Conservation (phyloP, 75 land plant genomes). For the Pinus taeda region DNA sequence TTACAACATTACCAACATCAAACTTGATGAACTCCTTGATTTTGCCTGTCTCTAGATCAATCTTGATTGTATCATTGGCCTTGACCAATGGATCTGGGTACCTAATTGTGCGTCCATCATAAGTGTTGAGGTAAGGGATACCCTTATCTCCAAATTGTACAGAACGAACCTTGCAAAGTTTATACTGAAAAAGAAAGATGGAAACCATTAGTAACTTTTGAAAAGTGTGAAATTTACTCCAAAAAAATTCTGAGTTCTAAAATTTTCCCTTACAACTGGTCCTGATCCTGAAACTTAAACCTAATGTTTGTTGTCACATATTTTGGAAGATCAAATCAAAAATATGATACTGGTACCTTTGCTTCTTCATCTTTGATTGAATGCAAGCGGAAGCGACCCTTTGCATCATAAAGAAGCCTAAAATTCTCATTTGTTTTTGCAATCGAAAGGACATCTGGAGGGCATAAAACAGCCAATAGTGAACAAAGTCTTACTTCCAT, state of each 20-base stretch:
- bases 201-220: no score
- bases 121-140: conserved; percentile 84
- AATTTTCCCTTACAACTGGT: background rate
- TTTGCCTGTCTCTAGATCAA: conserved; percentile 79
- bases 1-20: conserved; percentile 92
- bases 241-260: background rate
- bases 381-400: conserved; percentile 65
- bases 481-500: background rate
- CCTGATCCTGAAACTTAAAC: background rate
- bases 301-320: background rate
- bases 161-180: conserved; percentile 87
- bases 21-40: conserved; percentile 91
- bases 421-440: conserved; percentile 65
- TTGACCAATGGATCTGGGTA: conserved; percentile 98
- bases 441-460: conserved; percentile 56
- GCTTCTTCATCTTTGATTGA: conserved; percentile 58
- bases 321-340: background rate
- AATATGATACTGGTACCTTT: conserved; percentile 28
- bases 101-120: conserved; percentile 69
- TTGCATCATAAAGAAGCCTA: conserved; percentile 64
- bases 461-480: background rate
- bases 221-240: no score
- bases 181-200: conserved; percentile 52
- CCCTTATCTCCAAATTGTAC: conserved; percentile 88
- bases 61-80: conserved; percentile 91